phyloP scores from a whole-genome alignment of 73 alveolate species.

The Paramecium octaurelia region DNA sequence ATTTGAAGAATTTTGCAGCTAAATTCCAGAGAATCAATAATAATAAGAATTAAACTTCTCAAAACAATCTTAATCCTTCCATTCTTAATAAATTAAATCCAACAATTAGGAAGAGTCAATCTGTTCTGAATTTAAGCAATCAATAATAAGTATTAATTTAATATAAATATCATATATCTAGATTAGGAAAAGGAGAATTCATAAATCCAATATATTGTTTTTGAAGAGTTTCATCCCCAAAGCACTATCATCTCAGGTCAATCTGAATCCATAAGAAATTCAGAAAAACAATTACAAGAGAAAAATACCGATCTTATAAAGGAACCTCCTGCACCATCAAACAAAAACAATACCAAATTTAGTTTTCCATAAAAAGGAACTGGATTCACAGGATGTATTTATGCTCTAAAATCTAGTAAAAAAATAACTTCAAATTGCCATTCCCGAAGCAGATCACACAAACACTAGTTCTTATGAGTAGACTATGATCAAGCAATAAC shows the following conservation, averaged over 20 bases:
- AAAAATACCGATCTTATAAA: not conserved
- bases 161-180: not conserved
- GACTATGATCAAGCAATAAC: constrained; percentile 27
- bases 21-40: not conserved
- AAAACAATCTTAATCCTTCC: not conserved
- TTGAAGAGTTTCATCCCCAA: not conserved
- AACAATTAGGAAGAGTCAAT: not conserved
- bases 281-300: not conserved
- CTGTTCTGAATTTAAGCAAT: not conserved
- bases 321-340: constrained; percentile 53
- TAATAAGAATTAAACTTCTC: not conserved
- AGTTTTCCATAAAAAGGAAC: constrained; percentile 17
- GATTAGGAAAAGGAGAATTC: not conserved
- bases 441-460: constrained; percentile 7
- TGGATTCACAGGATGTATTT: constrained; percentile 12
- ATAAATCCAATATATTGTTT: not conserved
- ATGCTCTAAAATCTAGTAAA: not conserved
- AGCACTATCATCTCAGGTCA: not conserved
- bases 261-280: not conserved
- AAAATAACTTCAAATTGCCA: not conserved
- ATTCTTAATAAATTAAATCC: not conserved
- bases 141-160: not conserved
- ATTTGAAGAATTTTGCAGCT: constrained; percentile 18
- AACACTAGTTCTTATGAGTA: constrained; percentile 32
- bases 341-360: constrained; percentile 5